Base-by-base conservation (phyloP, 768 basidiomycete species). In the Chalciporus chontae region DNA sequence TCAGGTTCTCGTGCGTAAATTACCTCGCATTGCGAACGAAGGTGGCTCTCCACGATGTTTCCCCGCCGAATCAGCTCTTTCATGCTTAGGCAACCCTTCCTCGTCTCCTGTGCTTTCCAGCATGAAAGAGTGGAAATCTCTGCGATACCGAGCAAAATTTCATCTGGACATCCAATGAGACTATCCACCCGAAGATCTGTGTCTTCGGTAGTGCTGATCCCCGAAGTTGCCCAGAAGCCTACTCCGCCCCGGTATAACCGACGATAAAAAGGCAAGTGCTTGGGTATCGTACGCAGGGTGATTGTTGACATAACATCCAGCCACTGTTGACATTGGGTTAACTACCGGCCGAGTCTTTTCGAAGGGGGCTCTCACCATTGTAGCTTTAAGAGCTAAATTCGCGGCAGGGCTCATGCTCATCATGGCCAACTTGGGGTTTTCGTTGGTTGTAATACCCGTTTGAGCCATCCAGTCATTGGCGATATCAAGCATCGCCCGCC, bases 101-200 rank as follows among this genome's bases (percentile, higher is more conserved):
- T 78, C 48, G 76, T 71, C 62, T 90, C 82, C 43, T 75, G 72
- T 19, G 72, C 65, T 66, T 90, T 90, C 89, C 90, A 91, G 56
- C 82, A 77, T 5, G 85, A 80, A 26, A 92, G 77, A 7, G 77
- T 74, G n/a, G 84, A 82, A 18, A 80, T 76, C 61, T 91, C 87
- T 19, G 83, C 87, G 52, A 91, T 77, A 32, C 81, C 85, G 52
- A 90, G 77, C 63, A 91, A 68, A 8, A 81, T 84, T 58, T 85
- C 85, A 59, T 92, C 86, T 3, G 89, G 83, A 71, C 88, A 90
- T 24, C 89, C 89, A 19, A 80, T 84, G 52, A 90, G 67, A 40
- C 70, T 66, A 55, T 87, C 85, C 78, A 90, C 83, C 43, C 77
- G 77, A 56, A 82, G 68, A 46, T 78, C 72, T 45, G 70, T 69